These are phyloP conservation scores for Penicillium frequentans DNA, from an alignment of 2,329 filamentous ascomycete species.

Conservation along the genomic window DNA sequence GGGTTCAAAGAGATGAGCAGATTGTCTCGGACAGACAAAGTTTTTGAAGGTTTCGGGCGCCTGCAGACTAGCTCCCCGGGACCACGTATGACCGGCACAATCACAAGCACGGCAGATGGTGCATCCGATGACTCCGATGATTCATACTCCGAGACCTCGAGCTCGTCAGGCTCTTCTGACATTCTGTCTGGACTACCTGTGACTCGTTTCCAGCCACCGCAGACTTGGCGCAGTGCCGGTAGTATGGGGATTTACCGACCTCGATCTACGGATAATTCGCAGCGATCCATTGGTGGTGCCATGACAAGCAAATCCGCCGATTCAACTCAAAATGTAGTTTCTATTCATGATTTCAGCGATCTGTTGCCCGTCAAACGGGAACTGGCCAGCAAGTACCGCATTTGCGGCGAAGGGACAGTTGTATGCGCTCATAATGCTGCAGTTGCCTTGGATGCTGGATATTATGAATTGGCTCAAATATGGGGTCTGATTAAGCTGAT, in stretches of 20 bases:
- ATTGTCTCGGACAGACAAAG: slow-evolving; percentile 49
- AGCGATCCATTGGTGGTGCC: slow-evolving; percentile 56
- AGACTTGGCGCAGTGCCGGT: slow-evolving; percentile 51
- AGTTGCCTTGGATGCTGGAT: slow-evolving; percentile 71
- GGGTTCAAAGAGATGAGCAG: slow-evolving; percentile 51
- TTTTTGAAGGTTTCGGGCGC: slow-evolving; percentile 65
- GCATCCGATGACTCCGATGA: slow-evolving; percentile 50
- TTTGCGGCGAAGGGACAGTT: slow-evolving; percentile 78
- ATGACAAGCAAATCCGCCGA: slow-evolving; percentile 51
- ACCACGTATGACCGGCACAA: slow-evolving; percentile 41
- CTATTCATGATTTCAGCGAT: slow-evolving; percentile 68
- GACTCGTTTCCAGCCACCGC: slow-evolving; percentile 48
- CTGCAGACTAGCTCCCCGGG: slow-evolving; percentile 54
- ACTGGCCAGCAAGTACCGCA: slow-evolving; percentile 75
- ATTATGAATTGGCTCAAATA: slow-evolving; percentile 71
- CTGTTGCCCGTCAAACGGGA: slow-evolving; percentile 76
- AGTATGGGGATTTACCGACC: slow-evolving; percentile 59
- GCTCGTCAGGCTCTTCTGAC: slow-evolving; percentile 47
- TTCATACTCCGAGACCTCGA: slow-evolving; percentile 63
- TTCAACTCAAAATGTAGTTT: slow-evolving; percentile 66
- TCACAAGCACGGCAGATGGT: slow-evolving; percentile 45
- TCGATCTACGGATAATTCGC: slow-evolving; percentile 49
- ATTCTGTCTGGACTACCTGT: slow-evolving; percentile 47
- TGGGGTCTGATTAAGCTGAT: slow-evolving; percentile 82
- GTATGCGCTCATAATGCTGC: slow-evolving; percentile 82